Percentiles rank a stretch among this genome's conserved stretches.
Evolutionary conservation across 768 basidiomycete species (phyloP).

Genomic region (Paxillus involutus): DNA sequence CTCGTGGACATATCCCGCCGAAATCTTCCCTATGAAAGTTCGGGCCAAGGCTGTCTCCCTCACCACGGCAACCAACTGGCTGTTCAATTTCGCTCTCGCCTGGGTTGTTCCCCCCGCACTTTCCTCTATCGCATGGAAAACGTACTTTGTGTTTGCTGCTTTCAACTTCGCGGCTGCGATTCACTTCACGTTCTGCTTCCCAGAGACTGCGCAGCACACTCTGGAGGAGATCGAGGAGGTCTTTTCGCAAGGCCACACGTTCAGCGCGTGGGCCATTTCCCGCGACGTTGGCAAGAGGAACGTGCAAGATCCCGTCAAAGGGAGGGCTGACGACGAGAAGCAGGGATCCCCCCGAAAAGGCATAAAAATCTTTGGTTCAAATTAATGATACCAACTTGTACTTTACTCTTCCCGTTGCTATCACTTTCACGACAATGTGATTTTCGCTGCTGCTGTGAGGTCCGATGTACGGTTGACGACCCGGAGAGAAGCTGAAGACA

Average conservation of each 20-base stretch:
- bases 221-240: slow-evolving; percentile 82
- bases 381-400: background rate
- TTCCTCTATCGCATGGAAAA: slow-evolving; percentile 73
- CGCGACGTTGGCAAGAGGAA: slow-evolving; percentile 63
- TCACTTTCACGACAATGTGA: no score
- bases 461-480: no score
- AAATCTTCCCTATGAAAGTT: slow-evolving; percentile 65
- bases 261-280: slow-evolving; percentile 69
- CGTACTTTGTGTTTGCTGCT: slow-evolving; percentile 75
- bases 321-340: slow-evolving; percentile 13
- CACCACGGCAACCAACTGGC: slow-evolving; percentile 50
- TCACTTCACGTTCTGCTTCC: slow-evolving; percentile 78
- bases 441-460: no score
- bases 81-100: slow-evolving; percentile 73
- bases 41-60: slow-evolving; percentile 60
- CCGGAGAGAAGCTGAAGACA: no score
- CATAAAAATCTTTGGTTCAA: background rate
- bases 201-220: slow-evolving; percentile 70
- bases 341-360: slow-evolving; percentile 2
- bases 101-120: slow-evolving; percentile 72
- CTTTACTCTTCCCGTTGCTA: no score
- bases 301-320: slow-evolving; percentile 45
- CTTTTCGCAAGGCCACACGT: slow-evolving; percentile 66
- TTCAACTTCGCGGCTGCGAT: slow-evolving; percentile 75
- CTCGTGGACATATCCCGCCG: slow-evolving; percentile 74